Conservation (phyloP, 192 early-diverging fungal species). For the Coemansia sp. region DNA sequence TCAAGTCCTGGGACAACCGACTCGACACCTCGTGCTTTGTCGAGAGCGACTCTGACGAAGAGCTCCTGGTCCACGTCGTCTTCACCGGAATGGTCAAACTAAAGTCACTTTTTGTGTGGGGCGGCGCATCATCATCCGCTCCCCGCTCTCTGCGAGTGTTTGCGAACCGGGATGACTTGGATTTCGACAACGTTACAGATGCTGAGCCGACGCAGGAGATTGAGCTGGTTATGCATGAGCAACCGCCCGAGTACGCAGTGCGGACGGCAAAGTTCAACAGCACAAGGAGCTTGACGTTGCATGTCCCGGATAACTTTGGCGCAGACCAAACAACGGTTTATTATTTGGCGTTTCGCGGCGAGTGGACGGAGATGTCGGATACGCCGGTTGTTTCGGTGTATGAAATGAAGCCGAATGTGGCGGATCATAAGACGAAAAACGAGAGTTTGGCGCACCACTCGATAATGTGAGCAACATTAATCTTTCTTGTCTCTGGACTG, state of each 20-base stretch:
- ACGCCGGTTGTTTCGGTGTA: slow-evolving; percentile 71
- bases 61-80: slow-evolving; percentile 87
- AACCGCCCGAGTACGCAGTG: slow-evolving; percentile 64
- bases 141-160: slow-evolving; percentile 79
- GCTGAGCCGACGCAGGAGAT: slow-evolving; percentile 75
- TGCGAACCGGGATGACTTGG: slow-evolving; percentile 85
- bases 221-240: slow-evolving; percentile 63
- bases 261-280: slow-evolving; percentile 73
- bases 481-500: background rate
- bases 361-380: slow-evolving; percentile 72
- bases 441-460: slow-evolving; percentile 48
- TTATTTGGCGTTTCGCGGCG: slow-evolving; percentile 90
- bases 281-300: slow-evolving; percentile 77
- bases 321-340: slow-evolving; percentile 68
- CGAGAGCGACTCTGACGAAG: slow-evolving; percentile 84
- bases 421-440: slow-evolving; percentile 66
- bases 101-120: slow-evolving; percentile 80
- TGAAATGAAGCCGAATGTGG: slow-evolving; percentile 67
- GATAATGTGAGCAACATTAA: slow-evolving; percentile 9
- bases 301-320: slow-evolving; percentile 76
- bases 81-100: slow-evolving; percentile 90
- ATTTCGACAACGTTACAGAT: slow-evolving; percentile 80
- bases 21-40: slow-evolving; percentile 67
- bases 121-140: slow-evolving; percentile 56
- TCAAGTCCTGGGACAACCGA: slow-evolving; percentile 84